A percentile compares a stretch with the other conserved stretches of the same genome.
These are phyloP conservation scores for Citrullus amarus DNA, from an alignment of 306 rosid genomes.

Conservation along the genomic window DNA sequence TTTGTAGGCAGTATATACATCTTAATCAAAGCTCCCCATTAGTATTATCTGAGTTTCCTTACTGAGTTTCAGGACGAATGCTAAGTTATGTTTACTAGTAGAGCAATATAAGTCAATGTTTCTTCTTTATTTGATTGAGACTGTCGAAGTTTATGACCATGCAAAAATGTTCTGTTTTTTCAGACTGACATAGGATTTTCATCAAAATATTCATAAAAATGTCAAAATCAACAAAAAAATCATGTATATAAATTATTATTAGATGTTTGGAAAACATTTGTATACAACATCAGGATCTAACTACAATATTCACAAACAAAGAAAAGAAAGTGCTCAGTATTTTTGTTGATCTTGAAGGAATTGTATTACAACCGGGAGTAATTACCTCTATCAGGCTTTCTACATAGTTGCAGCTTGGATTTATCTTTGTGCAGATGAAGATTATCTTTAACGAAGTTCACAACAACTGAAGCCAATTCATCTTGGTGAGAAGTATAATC, in stretches of 20 bases:
- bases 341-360: not conserved
- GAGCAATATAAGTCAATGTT: not conserved
- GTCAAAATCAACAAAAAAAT: not conserved
- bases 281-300: not conserved
- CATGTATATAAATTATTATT: not conserved
- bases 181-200: not conserved
- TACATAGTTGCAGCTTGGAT: conserved; percentile 14
- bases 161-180: not conserved
- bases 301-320: not conserved
- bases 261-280: not conserved
- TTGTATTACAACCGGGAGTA: conserved; percentile 35
- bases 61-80: not conserved
- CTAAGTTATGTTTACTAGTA: not conserved
- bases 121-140: not conserved
- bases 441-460: conserved; percentile 39
- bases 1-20: conserved; percentile 2
- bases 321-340: not conserved
- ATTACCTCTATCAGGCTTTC: conserved; percentile 16
- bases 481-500: conserved; percentile 51
- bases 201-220: not conserved
- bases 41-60: not conserved
- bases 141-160: not conserved
- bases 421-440: conserved; percentile 14
- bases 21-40: not conserved
- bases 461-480: conserved; percentile 44